Percentiles rank a stretch among this genome's conserved stretches.
Conservation (phyloP, 2,329 filamentous ascomycete genomes). For the Trichoderma koningiopsis region DNA sequence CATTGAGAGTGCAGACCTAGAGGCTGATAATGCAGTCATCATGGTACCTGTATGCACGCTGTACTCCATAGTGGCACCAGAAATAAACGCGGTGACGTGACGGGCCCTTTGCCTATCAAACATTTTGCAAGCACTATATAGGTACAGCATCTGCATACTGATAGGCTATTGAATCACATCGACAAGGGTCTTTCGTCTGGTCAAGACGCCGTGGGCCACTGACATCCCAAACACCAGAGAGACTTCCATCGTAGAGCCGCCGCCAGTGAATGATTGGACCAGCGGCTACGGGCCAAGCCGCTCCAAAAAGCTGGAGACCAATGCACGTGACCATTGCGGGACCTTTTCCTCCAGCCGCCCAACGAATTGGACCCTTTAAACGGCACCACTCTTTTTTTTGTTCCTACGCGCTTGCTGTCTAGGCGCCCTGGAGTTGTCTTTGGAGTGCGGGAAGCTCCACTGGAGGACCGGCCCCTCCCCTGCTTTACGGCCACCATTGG, state of each 20-base stretch:
- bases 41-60: neutral
- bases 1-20: neutral
- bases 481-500: neutral
- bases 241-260: neutral
- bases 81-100: constrained; percentile 1
- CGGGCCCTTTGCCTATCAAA: neutral
- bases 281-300: neutral
- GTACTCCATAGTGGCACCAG: neutral
- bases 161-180: neutral
- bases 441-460: neutral
- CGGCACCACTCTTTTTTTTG: neutral
- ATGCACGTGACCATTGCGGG: neutral
- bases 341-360: constrained; percentile 7
- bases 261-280: constrained; percentile 21
- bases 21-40: neutral
- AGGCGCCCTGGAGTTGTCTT: neutral
- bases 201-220: neutral
- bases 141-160: too few relatives aligned
- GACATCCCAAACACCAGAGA: constrained; percentile 16
- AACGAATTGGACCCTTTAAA: neutral
- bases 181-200: neutral
- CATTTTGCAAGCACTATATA: neutral
- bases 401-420: constrained; percentile 6
- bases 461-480: neutral
- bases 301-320: neutral